A percentile compares a stretch with the other conserved stretches of the same genome.
These are phyloP conservation scores for Heracleum sosnowskyi DNA, from an alignment of 129 eudicot species.

Conservation along the genomic window DNA sequence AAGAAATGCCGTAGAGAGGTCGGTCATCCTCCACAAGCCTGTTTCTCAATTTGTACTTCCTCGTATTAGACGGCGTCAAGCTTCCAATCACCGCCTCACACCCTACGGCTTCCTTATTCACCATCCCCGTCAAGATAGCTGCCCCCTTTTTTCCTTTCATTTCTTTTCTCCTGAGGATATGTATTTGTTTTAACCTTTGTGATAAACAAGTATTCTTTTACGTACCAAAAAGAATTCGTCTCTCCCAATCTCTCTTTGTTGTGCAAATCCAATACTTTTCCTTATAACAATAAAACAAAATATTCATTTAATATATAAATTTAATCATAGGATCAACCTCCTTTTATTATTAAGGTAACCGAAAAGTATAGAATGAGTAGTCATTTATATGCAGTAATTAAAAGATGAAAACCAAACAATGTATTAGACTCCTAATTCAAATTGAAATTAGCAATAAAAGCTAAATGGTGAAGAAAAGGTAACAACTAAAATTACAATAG, in stretches of 20 bases:
- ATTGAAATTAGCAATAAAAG: not conserved
- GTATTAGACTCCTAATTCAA: not conserved
- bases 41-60: slow-evolving; percentile 76
- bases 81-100: slow-evolving; percentile 75
- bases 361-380: not conserved
- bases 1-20: slow-evolving; percentile 80
- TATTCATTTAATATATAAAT: not conserved
- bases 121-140: slow-evolving; percentile 1
- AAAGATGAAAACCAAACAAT: not conserved
- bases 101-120: slow-evolving; percentile 35
- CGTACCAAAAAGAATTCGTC: not conserved
- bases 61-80: slow-evolving; percentile 55
- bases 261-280: not conserved
- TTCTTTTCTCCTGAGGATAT: not conserved
- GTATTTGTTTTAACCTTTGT: not conserved
- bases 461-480: not conserved
- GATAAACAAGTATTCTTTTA: not conserved
- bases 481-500: not conserved
- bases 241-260: not conserved
- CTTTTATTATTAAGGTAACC: not conserved
- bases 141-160: slow-evolving; percentile 21
- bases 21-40: slow-evolving; percentile 78
- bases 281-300: not conserved
- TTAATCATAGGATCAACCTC: not conserved
- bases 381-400: not conserved